Evolutionary conservation across 345 rosid genomes (phyloP), one percentile per base, ranked within the genome.

Genomic region (Capsella bursapastoris): DNA sequence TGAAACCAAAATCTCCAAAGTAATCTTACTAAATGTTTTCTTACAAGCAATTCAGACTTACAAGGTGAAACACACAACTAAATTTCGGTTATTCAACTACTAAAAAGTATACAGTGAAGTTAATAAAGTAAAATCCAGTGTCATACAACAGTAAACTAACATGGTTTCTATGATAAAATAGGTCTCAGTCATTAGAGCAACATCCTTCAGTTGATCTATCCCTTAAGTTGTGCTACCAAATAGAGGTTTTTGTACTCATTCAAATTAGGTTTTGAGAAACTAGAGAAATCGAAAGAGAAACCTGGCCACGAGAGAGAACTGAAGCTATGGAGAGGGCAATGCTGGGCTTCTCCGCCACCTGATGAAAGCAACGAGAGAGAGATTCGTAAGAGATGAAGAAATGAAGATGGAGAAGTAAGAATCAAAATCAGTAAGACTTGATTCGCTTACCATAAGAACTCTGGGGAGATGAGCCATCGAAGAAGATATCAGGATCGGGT

Each of bases 261-360:
- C 63, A 8, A 64, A 13, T 12, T 35, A 53, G 5, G 35, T 32
- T 51, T 34, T 37, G 7, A 51, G 58, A 25, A 49, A 64, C 34
- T 41, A 56, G 22, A 50, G 27, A 45, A 22, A 66, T 8, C 22
- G 16, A 61, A 38, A 62, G 55, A 75, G 13, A 8, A 75, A 89
- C 97, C 74, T 88, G 81, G 74, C 94, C 95, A 55, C 68, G 84
- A 14, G 96, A 89, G 79, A 91, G 91, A 12, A 81, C 88, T 35
- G 96, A 83, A 72, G 98, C 98, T 15, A 94, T 84, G 59, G 95
- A 91, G 82, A 79, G 82, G 13, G 98, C 98, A 51, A 94, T 91
- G 85, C 97, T 91, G 22, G 97, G 98, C 89, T 94, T 94, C 87
- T 94, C 98, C 10, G 98, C 97, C 60, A 94, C 93, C 98, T 86